Conservation (phyloP, 306 rosid species). For the Senna siamea region DNA sequence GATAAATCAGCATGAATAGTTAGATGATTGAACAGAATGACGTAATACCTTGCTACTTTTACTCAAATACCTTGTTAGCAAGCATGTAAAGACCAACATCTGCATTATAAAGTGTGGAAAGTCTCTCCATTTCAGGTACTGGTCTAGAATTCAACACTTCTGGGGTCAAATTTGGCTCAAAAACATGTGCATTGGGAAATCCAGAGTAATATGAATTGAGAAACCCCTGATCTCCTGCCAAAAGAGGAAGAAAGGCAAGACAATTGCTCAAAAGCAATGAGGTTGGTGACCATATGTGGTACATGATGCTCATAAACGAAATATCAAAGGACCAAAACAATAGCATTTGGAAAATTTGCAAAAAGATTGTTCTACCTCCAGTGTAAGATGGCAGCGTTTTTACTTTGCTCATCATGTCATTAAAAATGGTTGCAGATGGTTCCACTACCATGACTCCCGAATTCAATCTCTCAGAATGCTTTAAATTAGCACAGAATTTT, state of each 20-base stretch:
- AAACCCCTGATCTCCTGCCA: conserved; percentile 97
- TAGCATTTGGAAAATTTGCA: not conserved
- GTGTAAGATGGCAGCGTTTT: conserved; percentile 79
- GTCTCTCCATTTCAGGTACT: conserved; percentile 88
- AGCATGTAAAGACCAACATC: conserved; percentile 99
- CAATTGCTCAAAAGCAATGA: conserved; percentile 13
- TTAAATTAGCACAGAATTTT: conserved; percentile 95
- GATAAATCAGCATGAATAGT: conserved; percentile 36
- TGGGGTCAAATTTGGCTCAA: conserved; percentile 70
- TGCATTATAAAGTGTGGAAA: conserved; percentile 94
- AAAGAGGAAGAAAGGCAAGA: conserved; percentile 27
- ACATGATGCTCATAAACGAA: not conserved
- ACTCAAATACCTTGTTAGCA: conserved; percentile 83
- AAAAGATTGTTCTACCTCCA: conserved; percentile 61
- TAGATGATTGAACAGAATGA: conserved; percentile 28
- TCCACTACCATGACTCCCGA: conserved; percentile 98
- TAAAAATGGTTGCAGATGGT: conserved; percentile 78
- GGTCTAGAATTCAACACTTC: conserved; percentile 70
- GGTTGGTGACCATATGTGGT: conserved; percentile 1
- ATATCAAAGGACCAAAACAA: conserved; percentile 14
- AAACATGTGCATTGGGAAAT: conserved; percentile 91
- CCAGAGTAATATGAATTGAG: conserved; percentile 88
- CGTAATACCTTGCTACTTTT: conserved; percentile 15
- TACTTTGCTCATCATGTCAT: conserved; percentile 91
- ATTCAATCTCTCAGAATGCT: conserved; percentile 98